Percentiles rank a stretch among this genome's conserved stretches.
phyloP scores from a whole-genome alignment of 345 rosid species.

The Salix koriyanagi region DNA sequence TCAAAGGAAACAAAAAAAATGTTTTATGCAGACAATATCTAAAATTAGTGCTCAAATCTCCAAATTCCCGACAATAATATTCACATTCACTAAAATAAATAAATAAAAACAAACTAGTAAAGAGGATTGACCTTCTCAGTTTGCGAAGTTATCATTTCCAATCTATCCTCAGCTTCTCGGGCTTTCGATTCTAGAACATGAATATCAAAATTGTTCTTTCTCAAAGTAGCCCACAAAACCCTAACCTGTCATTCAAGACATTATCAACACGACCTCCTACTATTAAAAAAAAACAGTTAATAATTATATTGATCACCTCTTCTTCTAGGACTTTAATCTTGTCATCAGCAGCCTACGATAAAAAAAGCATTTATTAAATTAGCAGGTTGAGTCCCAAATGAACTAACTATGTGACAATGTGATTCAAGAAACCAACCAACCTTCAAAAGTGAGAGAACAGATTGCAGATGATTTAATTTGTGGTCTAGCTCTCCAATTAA shows the following conservation, averaged over 20 bases:
- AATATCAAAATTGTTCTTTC: slow-evolving; percentile 73
- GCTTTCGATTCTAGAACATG: slow-evolving; percentile 58
- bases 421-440: too few species aligned
- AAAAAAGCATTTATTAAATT: background rate
- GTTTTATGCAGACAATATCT: too few species aligned
- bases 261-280: slow-evolving; percentile 28
- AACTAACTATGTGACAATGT: background rate
- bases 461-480: too few species aligned
- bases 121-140: slow-evolving; percentile 46
- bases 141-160: slow-evolving; percentile 35
- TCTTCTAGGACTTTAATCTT: slow-evolving; percentile 45
- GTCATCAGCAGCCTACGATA: slow-evolving; percentile 16
- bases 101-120: background rate
- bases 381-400: background rate
- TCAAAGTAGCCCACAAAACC: slow-evolving; percentile 58
- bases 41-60: too few species aligned
- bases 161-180: slow-evolving; percentile 42
- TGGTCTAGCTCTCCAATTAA: too few species aligned
- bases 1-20: too few species aligned
- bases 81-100: background rate
- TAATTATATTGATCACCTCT: slow-evolving; percentile 46
- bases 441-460: too few species aligned
- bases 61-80: background rate
- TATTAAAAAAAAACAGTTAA: background rate
- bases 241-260: slow-evolving; percentile 40